phyloP scores from a whole-genome alignment of 345 rosid genomes.

The Camelina sativa region DNA sequence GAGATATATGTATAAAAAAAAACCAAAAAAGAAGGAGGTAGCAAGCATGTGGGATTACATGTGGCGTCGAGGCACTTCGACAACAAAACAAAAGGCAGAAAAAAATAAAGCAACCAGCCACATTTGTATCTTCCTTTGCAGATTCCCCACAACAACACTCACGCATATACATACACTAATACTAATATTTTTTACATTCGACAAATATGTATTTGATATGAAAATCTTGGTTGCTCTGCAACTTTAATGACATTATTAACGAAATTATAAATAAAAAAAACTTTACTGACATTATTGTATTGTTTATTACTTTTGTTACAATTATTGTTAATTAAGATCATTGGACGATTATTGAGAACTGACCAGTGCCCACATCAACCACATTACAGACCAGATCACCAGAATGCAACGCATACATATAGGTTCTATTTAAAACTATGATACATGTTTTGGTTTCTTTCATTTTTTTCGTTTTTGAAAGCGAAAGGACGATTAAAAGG shows the following conservation, averaged over 20 bases:
- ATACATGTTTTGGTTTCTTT: neutral
- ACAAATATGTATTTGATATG: conserved; percentile 16
- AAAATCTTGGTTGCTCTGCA: neutral
- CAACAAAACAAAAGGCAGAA: conserved; percentile 38
- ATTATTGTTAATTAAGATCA: conserved; percentile 9
- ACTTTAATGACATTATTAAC: conserved; percentile 11
- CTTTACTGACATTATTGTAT: conserved; percentile 11
- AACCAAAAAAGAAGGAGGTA: neutral
- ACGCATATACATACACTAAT: conserved; percentile 9
- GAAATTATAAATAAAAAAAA: neutral
- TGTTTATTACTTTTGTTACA: neutral
- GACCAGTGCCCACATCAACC: conserved; percentile 24
- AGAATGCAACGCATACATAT: neutral
- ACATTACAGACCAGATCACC: conserved; percentile 14
- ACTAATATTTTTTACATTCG: neutral
- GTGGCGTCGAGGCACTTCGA: conserved; percentile 34
- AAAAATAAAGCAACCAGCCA: conserved; percentile 38
- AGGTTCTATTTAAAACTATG: neutral
- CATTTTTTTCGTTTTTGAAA: conserved; percentile 20
- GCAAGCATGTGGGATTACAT: conserved; percentile 40
- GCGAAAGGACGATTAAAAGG: conserved; percentile 38
- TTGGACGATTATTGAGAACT: conserved; percentile 30
- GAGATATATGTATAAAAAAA: neutral
- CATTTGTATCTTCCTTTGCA: conserved; percentile 35
- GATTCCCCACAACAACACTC: conserved; percentile 46